Evolutionary conservation across 2,329 filamentous ascomycete genomes (phyloP), one percentile per base, ranked within the genome.

Genomic region (Fusarium buharicum): DNA sequence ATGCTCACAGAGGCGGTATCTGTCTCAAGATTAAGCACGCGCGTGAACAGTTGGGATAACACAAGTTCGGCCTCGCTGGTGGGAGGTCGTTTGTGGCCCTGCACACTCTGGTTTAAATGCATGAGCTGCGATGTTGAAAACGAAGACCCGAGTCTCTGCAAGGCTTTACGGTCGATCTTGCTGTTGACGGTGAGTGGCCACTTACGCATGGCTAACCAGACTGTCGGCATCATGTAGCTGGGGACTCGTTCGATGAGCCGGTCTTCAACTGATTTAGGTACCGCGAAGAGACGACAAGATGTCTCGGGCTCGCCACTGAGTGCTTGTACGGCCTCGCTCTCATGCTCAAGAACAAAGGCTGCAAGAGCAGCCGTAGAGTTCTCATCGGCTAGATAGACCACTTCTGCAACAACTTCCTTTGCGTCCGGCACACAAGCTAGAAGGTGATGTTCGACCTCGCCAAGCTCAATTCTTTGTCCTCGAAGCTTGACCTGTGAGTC

Each of bases 401-500:
- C 39, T 22, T 51, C 50, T 30, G 34, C 6, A 18, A 71, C 60
- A 3, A 63, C 64, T 1, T 74, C 77, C 3, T 75, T 56, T 13
- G 14, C 51, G 6, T 18, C 44, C 8, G 34, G n/a, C 6, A 2
- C 73, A 73, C 0, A 70, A 31, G 46, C 36, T 7, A 40, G 14
- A 8, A 40, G 10, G 11, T 49, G 48, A 5, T 62, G 31, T 36
- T 71, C 70, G 10, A 72, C 30, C 33, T 71, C 70, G 0, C 59
- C 67, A n/a, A 83, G 75, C 72, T 83, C 87, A 40, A 85, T 76
- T 45, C 84, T 73, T 57, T 81, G 86, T 18, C 87, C 87, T n/a
- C 80, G 78, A 8, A 87, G 72, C 70, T 88, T 88, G 45, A 86
- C 78, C 66, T 87, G 84, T 0, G 77, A 78, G 60, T 87, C 84